phyloP scores from a whole-genome alignment of 2,329 filamentous ascomycete species.

The Phaeomoniella chlamydospora region DNA sequence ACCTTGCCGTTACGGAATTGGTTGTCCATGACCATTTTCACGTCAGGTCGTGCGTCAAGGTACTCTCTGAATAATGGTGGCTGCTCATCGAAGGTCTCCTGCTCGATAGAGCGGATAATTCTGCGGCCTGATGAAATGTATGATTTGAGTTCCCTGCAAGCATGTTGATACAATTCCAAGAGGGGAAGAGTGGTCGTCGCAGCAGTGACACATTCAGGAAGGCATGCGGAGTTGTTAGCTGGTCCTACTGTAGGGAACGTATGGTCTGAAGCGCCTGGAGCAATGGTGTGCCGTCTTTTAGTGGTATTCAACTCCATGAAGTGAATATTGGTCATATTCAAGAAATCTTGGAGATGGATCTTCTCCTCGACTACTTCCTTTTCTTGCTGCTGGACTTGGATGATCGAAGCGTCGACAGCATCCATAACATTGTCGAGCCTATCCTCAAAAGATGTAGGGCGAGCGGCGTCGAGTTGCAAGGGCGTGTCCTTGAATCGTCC shows the following conservation, averaged over 20 bases:
- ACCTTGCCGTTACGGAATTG: constrained; percentile 97
- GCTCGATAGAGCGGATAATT: constrained; percentile 82
- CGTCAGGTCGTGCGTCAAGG: constrained; percentile 66
- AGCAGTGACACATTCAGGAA: constrained; percentile 73
- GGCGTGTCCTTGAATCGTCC: constrained; percentile 38
- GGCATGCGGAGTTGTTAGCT: constrained; percentile 6
- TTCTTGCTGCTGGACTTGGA: constrained; percentile 13
- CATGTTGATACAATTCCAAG: constrained; percentile 86
- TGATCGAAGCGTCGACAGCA: constrained; percentile 10
- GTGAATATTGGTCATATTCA: constrained; percentile 88
- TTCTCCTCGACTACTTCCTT: constrained; percentile 33
- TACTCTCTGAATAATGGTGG: constrained; percentile 88
- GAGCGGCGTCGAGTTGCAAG: constrained; percentile 4
- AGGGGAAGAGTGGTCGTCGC: constrained; percentile 85
- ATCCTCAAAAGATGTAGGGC: constrained; percentile 13
- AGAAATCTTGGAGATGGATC: constrained; percentile 80
- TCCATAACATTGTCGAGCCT: constrained; percentile 14
- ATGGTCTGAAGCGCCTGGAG: constrained; percentile 5
- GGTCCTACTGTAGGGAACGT: constrained; percentile 2
- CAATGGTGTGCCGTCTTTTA: constrained; percentile 60
- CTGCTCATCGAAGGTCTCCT: constrained; percentile 77
- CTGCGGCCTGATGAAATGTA: constrained; percentile 89
- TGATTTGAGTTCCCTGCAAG: constrained; percentile 77
- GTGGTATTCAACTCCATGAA: constrained; percentile 99
- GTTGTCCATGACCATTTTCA: constrained; percentile 80